Evolutionary conservation across 805 yeast genomes (phyloP).

Genomic region (Saturnispora sanitii): DNA sequence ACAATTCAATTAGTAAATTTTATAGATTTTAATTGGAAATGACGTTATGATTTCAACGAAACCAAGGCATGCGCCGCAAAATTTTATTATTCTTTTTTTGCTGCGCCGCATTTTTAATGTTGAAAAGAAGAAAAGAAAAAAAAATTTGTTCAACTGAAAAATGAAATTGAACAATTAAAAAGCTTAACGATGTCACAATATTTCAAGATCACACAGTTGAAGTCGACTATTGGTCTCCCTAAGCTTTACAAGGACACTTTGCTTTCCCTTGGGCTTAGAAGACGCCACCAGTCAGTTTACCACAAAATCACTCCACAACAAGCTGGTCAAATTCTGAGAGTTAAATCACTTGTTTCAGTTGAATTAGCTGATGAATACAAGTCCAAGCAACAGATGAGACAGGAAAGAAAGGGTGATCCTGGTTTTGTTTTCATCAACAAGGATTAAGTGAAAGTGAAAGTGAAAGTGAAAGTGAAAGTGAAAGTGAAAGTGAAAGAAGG

Average conservation of each 20-base stretch:
- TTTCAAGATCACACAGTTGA: slow-evolving; percentile 62
- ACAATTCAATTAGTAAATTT: too few relatives aligned
- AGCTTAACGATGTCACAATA: slow-evolving; percentile 24
- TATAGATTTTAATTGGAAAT: too few relatives aligned
- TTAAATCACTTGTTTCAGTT: slow-evolving; percentile 80
- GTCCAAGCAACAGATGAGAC: slow-evolving; percentile 42
- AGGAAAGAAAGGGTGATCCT: slow-evolving; percentile 49
- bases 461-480: not conserved
- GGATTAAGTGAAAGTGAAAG: not conserved
- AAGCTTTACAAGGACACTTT: slow-evolving; percentile 54
- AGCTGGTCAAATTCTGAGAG: slow-evolving; percentile 75
- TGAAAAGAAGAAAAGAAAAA: too few relatives aligned
- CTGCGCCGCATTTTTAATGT: too few relatives aligned
- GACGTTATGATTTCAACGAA: too few relatives aligned
- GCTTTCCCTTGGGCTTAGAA: slow-evolving; percentile 61
- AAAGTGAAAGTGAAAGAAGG: too few relatives aligned
- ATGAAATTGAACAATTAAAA: too few relatives aligned
- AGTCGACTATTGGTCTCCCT: slow-evolving; percentile 85
- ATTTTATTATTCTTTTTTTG: too few relatives aligned
- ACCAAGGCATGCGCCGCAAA: too few relatives aligned
- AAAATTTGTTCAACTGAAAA: too few relatives aligned
- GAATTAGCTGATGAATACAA: slow-evolving; percentile 53
- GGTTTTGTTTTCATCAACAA: slow-evolving; percentile 36
- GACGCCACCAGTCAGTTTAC: slow-evolving; percentile 65
- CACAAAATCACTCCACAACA: slow-evolving; percentile 64